Evolutionary conservation across 345 rosid genomes (phyloP).

Genomic region (Sisymbrium irio): DNA sequence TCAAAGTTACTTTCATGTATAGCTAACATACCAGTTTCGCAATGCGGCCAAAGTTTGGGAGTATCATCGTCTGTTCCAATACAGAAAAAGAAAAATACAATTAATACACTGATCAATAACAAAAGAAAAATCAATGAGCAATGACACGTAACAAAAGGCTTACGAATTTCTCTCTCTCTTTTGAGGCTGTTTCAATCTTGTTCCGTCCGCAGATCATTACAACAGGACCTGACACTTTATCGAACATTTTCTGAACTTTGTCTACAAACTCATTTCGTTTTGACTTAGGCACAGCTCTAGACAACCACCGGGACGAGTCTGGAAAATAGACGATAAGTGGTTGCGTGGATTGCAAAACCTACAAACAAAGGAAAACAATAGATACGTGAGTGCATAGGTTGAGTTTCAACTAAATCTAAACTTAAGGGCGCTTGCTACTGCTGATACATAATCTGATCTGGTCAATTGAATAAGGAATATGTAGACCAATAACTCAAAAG

Average conservation of each 20-base stretch:
- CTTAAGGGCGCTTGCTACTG: constrained; percentile 6
- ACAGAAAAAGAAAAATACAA: background rate
- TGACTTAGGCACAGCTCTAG: constrained; percentile 82
- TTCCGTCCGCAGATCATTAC: constrained; percentile 89
- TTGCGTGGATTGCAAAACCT: constrained; percentile 75
- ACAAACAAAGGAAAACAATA: constrained; percentile 34
- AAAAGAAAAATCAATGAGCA: constrained; percentile 6
- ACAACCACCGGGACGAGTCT: constrained; percentile 90
- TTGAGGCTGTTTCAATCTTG: constrained; percentile 73
- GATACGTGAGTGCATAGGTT: background rate
- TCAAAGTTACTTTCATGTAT: constrained; percentile 1
- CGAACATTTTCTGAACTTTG: constrained; percentile 76
- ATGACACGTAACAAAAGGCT: constrained; percentile 35
- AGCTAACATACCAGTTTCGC: constrained; percentile 71
- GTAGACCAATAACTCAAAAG: background rate
- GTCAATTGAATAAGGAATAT: background rate
- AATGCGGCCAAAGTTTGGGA: constrained; percentile 83
- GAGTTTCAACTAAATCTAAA: constrained; percentile 1
- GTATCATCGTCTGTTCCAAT: constrained; percentile 77
- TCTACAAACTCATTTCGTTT: constrained; percentile 63
- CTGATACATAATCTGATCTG: background rate
- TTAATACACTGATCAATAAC: background rate
- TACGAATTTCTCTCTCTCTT: constrained; percentile 86
- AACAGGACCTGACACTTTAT: constrained; percentile 73
- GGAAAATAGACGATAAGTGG: constrained; percentile 92